phyloP scores from a whole-genome alignment of 169 alveolate genomes.

The Cryptosporidium tyzzeri region DNA sequence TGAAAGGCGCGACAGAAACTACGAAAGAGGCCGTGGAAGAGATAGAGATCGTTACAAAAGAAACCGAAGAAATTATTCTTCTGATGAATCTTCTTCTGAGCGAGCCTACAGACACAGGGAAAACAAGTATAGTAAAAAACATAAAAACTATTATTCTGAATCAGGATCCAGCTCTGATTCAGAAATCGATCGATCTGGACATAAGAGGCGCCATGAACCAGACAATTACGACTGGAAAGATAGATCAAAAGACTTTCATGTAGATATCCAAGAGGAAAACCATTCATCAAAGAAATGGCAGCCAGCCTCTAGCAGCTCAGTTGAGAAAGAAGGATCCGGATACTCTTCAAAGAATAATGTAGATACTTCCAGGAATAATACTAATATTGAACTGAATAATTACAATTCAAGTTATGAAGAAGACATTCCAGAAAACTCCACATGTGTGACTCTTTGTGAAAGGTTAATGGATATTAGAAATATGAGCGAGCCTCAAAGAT shows the following conservation, averaged over 20 bases:
- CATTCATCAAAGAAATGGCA: conserved; percentile 42
- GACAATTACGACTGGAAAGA: conserved; percentile 33
- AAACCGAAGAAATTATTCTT: conserved; percentile 28
- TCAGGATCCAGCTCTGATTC: conserved; percentile 41
- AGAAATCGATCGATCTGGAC: conserved; percentile 8
- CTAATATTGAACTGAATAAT: neutral
- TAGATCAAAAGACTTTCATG: conserved; percentile 20
- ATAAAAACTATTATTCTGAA: conserved; percentile 38
- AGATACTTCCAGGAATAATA: neutral
- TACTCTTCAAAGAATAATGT: conserved; percentile 32
- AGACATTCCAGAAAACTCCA: conserved; percentile 13
- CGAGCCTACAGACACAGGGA: conserved; percentile 13
- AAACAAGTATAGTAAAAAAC: conserved; percentile 24
- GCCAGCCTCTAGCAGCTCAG: conserved; percentile 1
- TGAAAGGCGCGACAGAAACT: conserved; percentile 33
- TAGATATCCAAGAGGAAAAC: neutral
- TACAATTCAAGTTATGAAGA: neutral
- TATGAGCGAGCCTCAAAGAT: conserved; percentile 57
- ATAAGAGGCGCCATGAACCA: conserved; percentile 18
- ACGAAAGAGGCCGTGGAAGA: conserved; percentile 39
- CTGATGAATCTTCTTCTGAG: conserved; percentile 72
- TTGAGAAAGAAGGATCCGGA: conserved; percentile 1
- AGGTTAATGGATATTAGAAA: conserved; percentile 55
- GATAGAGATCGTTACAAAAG: conserved; percentile 42
- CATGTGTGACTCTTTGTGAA: conserved; percentile 64